phyloP scores from a whole-genome alignment of 2,329 filamentous ascomycete species.

The Epichloe amarillans region DNA sequence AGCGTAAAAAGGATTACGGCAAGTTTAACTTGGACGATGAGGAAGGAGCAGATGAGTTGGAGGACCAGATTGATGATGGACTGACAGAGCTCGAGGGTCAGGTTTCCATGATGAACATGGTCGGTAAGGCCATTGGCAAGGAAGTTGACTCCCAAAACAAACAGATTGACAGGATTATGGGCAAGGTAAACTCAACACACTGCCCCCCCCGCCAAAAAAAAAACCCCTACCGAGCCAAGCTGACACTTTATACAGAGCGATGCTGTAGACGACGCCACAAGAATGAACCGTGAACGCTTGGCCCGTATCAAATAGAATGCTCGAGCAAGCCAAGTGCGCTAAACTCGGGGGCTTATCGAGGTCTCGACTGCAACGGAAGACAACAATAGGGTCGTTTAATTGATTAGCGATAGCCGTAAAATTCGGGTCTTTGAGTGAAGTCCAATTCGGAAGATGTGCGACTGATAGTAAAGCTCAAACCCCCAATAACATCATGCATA shows the following conservation, averaged over 20 bases:
- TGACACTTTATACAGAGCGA: slow-evolving; percentile 51
- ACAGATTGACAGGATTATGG: slow-evolving; percentile 59
- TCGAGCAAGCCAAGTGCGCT: background rate
- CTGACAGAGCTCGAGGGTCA: slow-evolving; percentile 56
- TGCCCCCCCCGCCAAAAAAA: too few species aligned
- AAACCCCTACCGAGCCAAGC: slow-evolving; percentile 2
- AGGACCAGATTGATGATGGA: slow-evolving; percentile 42
- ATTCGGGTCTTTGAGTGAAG: background rate
- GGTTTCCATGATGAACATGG: slow-evolving; percentile 56
- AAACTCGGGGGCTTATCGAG: background rate
- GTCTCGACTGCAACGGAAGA: too few species aligned
- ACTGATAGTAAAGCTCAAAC: background rate
- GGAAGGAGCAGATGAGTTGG: slow-evolving; percentile 27
- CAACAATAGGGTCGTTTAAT: too few species aligned
- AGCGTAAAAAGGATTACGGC: slow-evolving; percentile 29
- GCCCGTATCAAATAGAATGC: slow-evolving; percentile 39
- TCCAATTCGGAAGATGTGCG: background rate
- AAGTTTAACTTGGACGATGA: slow-evolving; percentile 72
- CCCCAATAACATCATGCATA: background rate
- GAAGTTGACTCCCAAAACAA: slow-evolving; percentile 69
- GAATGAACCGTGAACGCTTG: slow-evolving; percentile 61
- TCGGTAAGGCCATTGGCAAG: slow-evolving; percentile 60
- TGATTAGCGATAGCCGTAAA: background rate
- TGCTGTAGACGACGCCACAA: slow-evolving; percentile 67
- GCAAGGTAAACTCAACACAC: slow-evolving; percentile 45